Evolutionary conservation across 768 basidiomycete species (phyloP), one percentile per base, ranked within the genome.

Genomic region (Symmetrospora coprosmae): DNA sequence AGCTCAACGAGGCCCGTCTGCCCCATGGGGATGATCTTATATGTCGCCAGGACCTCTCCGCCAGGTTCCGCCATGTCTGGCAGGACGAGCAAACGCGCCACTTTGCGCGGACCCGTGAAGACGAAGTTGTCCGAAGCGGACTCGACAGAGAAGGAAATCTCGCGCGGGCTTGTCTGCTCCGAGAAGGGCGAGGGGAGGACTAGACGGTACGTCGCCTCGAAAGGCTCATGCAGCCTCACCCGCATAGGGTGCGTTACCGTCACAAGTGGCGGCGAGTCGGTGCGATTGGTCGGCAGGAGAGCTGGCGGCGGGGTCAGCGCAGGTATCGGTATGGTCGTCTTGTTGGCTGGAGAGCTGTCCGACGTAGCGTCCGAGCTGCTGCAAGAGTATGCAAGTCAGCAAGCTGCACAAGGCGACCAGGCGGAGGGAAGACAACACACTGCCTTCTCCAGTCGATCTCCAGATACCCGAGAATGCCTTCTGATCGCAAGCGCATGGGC

Each of bases 61-160:
- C 33, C 43, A 8, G 4, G 19, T 38, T 19, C 25, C 31, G 51
- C 43, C 21, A 61, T 74, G 4, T 82, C 82, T 0, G 88, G 84
- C 40, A 86, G 74, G n/a, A 96, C 73, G 43, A 84, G 73, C 2
- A 86, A 82, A 8, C 87, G 65, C 9, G 81, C 78, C 2, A 81
- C 80, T 48, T 75, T 79, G 46, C 86, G 76, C 34, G 85, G 70
- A 0, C 91, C 90, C 2, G 86, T 79, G 40, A 89, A 80, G 16
- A 90, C 80, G 71, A 94, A 92, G n/a, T 78, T 76, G 39, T 86
- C 86, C 13, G 78, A 72, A 0, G 81, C 55, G 4, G 55, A 77
- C 53, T 92, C 88, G 28, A 90, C 76, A 33, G 83, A 80, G 8
- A 89, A 77, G 11, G 79, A 75, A 33, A 91, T 72, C 64, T 82